A percentile compares a stretch with the other conserved stretches of the same genome.
Evolutionary conservation across 371 early-diverging fungal genomes (phyloP).

Genomic region (Mortierella sp.): DNA sequence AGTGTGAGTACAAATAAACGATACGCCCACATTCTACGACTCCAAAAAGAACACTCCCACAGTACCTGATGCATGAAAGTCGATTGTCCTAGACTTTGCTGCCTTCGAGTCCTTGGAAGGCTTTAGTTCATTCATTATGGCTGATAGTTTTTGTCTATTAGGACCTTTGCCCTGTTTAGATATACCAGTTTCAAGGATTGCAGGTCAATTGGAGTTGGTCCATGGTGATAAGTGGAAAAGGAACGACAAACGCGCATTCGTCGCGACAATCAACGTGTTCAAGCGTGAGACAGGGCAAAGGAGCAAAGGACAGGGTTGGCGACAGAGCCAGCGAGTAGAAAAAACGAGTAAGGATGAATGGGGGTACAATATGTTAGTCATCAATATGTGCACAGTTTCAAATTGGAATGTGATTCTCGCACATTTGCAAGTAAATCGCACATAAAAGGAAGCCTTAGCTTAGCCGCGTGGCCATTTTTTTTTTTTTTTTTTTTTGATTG

Average conservation of each 20-base stretch:
- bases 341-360: constrained; percentile 28
- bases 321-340: neutral
- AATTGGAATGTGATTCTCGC: constrained; percentile 23
- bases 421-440: neutral
- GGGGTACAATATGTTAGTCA: constrained; percentile 12
- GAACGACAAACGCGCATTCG: neutral
- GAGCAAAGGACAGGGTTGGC: neutral
- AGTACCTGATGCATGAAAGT: constrained; percentile 56
- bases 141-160: constrained; percentile 39
- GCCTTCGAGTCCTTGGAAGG: constrained; percentile 47
- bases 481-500: constrained; percentile 4
- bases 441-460: neutral
- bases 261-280: too few relatives aligned
- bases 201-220: neutral
- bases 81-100: constrained; percentile 57
- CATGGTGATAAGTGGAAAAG: neutral
- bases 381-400: constrained; percentile 19
- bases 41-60: neutral
- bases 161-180: constrained; percentile 30
- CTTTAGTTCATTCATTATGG: constrained; percentile 52
- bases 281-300: neutral
- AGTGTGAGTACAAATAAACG: constrained; percentile 7
- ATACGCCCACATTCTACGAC: neutral
- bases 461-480: neutral
- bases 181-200: neutral